Evolutionary conservation across 257 asterid genomes (phyloP), one percentile per base, ranked within the genome.

Genomic region (Solanum ahanhuiri): DNA sequence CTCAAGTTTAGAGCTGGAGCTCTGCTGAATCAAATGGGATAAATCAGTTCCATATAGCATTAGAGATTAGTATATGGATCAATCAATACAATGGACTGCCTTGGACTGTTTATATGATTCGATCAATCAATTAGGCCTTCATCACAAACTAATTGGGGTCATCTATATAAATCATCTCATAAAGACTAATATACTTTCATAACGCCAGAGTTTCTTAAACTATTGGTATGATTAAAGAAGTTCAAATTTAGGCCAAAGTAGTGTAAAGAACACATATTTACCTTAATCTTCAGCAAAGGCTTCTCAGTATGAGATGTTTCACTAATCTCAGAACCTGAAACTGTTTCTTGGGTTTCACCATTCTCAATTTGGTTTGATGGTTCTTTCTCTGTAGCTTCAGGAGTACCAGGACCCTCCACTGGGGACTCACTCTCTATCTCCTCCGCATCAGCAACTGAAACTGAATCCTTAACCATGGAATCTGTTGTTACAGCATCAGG

Each of bases 251-350:
- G 43, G 28, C 20, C 1, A 30, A 39, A 22, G 33, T 18, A 28
- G 12, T 7, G 58, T 39, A 34, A 25, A 41, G 30, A n/a, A 23
- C 10, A 51, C 22, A 39, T 15, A 7, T 35, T 64, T 76, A 94
- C 98, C 99, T 93, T 92, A 15, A 91, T 96, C 95, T 93, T 93
- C 28, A 95, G 88, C 87, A 95, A 91, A 85, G 98, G 99, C 90
- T 90, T 95, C 92, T 95, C 96, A 85, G 91, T 89, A 48, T 87
- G 93, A 83, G 93, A 87, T 23, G 93, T 91, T 71, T 91, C 95
- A 87, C 92, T 91, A 30, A 85, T 89, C 88, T 92, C 98, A 60
- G 94, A 93, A 33, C 88, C 94, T 73, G 95, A 91, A 88, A 75
- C 81, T 34, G 82, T 87, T 22, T 88, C 92, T 77, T 86, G 89